Base-by-base conservation (phyloP, 1,284 basidiomycete genomes). In the Coriolopsis trogii region DNA sequence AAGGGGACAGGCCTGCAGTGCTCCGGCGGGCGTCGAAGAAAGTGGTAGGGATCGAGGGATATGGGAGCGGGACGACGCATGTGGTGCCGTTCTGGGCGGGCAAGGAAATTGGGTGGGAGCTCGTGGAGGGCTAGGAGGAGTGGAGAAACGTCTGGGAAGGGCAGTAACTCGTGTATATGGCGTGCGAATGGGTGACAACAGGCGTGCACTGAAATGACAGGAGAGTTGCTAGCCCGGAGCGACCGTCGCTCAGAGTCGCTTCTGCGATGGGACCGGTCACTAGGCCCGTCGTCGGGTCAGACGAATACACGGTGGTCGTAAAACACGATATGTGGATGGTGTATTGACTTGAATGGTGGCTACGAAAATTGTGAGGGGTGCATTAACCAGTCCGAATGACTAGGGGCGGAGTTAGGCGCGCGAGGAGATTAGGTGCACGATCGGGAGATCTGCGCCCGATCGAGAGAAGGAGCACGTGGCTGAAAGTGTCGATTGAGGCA, bases 61-160 rank as follows among this genome's bases (percentile, higher is more conserved):
- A 25, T 87, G 84, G 65, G 66, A 67, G 34, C 62, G 77, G 26
- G 79, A 76, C 21, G 78, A 79, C 21, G 76, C 84, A 76, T 51
- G 84, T 98, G 1, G 82, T 93, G 21, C 93, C 96, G 3, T 99
- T 99, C 75, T 94, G 91, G 91, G 87, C 91, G 3, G 96, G 95
- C 20, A 90, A 87, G 70, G 73, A 80, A 57, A 73, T 99, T 26
- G 77, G 76, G 15, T 99, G 95, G 96, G 81, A 87, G 72, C 87
- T 98, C 61, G 77, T 70, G 20, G 58, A 26, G 31, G 31, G 6
- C 12, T 24, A 34, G 26, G 30, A 21, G 18, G 9, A 7, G 9
- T 10, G 20, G 10, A 24, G n/a, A 16, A 31, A 21, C 8, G 29
- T 5, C 3, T 15, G 41, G 29, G 23, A 8, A 15, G 2, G 30